phyloP scores from a whole-genome alignment of 345 rosid genomes.

The Gossypium australe region DNA sequence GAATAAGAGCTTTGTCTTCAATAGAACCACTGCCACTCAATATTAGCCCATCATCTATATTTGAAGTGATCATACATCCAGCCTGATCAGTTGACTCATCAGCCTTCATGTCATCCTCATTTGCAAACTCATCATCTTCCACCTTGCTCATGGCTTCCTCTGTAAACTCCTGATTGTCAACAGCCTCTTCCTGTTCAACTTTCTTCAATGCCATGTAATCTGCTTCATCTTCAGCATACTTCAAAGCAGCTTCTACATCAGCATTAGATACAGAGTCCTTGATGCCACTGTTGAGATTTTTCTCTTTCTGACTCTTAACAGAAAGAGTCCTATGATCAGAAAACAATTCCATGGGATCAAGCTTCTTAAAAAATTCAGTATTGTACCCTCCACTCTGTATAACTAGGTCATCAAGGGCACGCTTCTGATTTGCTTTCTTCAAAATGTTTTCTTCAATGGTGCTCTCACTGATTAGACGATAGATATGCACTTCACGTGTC shows the following conservation, averaged over 20 bases:
- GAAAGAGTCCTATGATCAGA: constrained; percentile 71
- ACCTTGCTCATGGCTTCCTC: constrained; percentile 84
- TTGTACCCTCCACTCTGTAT: constrained; percentile 97
- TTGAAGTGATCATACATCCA: constrained; percentile 26
- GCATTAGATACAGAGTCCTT: constrained; percentile 72
- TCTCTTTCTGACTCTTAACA: constrained; percentile 54
- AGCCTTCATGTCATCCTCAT: constrained; percentile 73
- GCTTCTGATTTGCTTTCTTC: constrained; percentile 99
- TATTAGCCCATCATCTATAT: constrained; percentile 37
- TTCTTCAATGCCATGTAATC: constrained; percentile 99
- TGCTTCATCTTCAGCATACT: constrained; percentile 98
- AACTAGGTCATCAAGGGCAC: constrained; percentile 94
- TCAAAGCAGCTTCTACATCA: constrained; percentile 97
- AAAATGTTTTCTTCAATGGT: constrained; percentile 97
- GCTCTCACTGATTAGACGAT: constrained; percentile 92
- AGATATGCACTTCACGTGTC: constrained; percentile 97
- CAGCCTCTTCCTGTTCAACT: constrained; percentile 99
- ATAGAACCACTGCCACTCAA: constrained; percentile 28
- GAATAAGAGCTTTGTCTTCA: constrained; percentile 55
- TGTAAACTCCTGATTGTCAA: constrained; percentile 95
- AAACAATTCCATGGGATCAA: constrained; percentile 94
- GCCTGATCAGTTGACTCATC: constrained; percentile 69
- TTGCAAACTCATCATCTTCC: constrained; percentile 87
- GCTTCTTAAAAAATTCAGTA: constrained; percentile 98
- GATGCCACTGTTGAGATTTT: constrained; percentile 32